Percentiles rank a stretch among this genome's conserved stretches.
phyloP scores from a whole-genome alignment of 148 eudicot genomes.

The Chenopodium berlandieri region DNA sequence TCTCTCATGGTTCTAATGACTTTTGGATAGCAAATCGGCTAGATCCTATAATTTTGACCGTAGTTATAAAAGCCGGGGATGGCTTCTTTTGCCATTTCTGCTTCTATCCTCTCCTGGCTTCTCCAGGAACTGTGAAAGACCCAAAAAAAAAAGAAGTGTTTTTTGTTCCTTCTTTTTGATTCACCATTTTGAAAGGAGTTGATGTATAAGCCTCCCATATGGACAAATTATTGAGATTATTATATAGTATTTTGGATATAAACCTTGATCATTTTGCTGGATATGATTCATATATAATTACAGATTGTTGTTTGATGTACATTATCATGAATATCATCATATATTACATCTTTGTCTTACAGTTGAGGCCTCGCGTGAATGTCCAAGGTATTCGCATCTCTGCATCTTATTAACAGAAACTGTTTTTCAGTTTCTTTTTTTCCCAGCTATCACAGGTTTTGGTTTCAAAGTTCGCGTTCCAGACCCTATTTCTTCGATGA shows the following conservation, averaged over 20 bases:
- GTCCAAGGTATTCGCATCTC: not conserved
- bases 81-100: constrained; percentile 22
- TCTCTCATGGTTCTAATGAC: constrained; percentile 28
- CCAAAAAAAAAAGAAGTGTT: constrained; percentile 3
- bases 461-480: not conserved
- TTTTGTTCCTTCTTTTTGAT: constrained; percentile 20
- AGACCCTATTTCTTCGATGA: not conserved
- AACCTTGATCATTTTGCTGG: not conserved
- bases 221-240: constrained; percentile 24
- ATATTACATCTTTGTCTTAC: constrained; percentile 1
- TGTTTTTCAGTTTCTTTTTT: not conserved
- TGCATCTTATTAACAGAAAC: too few species aligned
- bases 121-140: constrained; percentile 17
- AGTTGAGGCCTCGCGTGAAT: not conserved
- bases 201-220: constrained; percentile 53
- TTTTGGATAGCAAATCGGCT: constrained; percentile 11
- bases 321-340: not conserved
- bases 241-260: constrained; percentile 17
- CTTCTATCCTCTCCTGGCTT: constrained; percentile 23
- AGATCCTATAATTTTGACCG: constrained; percentile 29
- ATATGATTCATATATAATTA: not conserved
- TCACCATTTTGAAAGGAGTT: constrained; percentile 44
- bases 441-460: not conserved
- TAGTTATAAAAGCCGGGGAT: constrained; percentile 23
- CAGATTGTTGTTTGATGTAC: not conserved